Evolutionary conservation across 2,329 filamentous ascomycete genomes (phyloP).

Genomic region (Clonostachys sp.): DNA sequence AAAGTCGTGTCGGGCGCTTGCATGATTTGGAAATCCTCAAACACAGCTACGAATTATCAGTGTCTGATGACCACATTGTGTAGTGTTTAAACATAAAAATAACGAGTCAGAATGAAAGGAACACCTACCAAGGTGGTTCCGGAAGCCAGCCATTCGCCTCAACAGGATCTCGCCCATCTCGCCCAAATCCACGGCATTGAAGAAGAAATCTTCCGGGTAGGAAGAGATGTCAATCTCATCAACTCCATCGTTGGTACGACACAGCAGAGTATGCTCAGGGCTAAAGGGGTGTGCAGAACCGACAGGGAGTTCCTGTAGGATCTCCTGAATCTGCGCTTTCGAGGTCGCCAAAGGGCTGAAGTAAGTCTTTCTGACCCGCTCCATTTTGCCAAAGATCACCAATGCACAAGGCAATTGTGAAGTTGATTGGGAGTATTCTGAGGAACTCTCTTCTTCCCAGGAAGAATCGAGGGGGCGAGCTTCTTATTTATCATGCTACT

Average conservation of each 20-base stretch:
- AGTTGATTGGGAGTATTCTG: neutral
- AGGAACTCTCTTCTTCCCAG: too few species aligned
- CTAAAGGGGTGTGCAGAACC: constrained; percentile 11
- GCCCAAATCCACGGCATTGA: constrained; percentile 10
- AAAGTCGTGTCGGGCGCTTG: constrained; percentile 6
- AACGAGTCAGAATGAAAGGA: neutral
- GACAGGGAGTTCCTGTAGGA: constrained; percentile 5
- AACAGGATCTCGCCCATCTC: constrained; percentile 10
- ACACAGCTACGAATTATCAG: constrained; percentile 2
- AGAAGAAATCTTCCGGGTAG: constrained; percentile 7
- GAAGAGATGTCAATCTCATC: constrained; percentile 9
- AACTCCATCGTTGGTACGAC: constrained; percentile 4
- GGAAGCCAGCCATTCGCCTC: constrained; percentile 7
- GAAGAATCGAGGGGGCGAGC: too few species aligned
- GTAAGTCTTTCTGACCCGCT: constrained; percentile 8
- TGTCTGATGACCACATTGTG: neutral
- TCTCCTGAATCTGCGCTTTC: constrained; percentile 6
- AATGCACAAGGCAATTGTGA: neutral
- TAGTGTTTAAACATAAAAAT: too few species aligned
- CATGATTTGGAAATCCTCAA: constrained; percentile 7
- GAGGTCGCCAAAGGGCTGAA: constrained; percentile 8
- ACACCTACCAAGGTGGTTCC: constrained; percentile 1
- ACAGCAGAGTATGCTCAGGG: constrained; percentile 7
- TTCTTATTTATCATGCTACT: too few species aligned
- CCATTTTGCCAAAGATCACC: constrained; percentile 1